Base-by-base conservation (phyloP, 2,329 filamentous ascomycete genomes). In the Trichoderma sp. region DNA sequence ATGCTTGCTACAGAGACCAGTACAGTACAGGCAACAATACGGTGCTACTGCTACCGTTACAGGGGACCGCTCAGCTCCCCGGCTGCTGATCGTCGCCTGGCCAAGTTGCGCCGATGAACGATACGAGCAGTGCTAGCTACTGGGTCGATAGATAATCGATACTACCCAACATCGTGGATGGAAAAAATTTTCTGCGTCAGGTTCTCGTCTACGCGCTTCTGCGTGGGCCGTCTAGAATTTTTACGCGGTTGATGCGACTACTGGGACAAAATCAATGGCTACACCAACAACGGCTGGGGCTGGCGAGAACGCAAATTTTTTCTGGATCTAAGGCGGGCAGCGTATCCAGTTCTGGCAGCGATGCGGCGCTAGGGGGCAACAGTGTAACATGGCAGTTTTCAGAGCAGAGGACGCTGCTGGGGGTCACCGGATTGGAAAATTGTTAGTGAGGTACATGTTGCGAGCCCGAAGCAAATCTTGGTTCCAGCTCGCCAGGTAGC, bases 371-470 rank as follows among this genome's bases (percentile, higher is more conserved):
- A 67, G 55, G 55, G 64, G 29, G 40, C 37, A 49, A 35, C 33
- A 59, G 64, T 64, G 61, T 56, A 64, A 64, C 61, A 49, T 43
- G 58, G 35, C 58, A 49, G 24, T 37, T 14, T 47, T 24, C 40
- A 43, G 37, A 21, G 58, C 49, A 69, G 58, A 61, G 63, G 55
- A 43, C 16, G 24, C 49, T 55, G 47, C 59, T 57, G 35, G 70
- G 37, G 63, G 71, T 75, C 53, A 65, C 71, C 61, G 40, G 57
- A 52, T 61, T 52, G 64, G 63, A 59, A 75, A 80, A 80, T 80
- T 81, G 79, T 81, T 81, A 81, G 74, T 71, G 79, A 56, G 76
- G 73, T 81, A 81, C 80, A 73, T 81, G 65, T 52, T 57, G 27
- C 37, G 60, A 35, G 55, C 65, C 68, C 53, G 52, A 71, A 72